Base-by-base conservation (phyloP, 805 yeast genomes). In the Scheffersomyces amazonensis region DNA sequence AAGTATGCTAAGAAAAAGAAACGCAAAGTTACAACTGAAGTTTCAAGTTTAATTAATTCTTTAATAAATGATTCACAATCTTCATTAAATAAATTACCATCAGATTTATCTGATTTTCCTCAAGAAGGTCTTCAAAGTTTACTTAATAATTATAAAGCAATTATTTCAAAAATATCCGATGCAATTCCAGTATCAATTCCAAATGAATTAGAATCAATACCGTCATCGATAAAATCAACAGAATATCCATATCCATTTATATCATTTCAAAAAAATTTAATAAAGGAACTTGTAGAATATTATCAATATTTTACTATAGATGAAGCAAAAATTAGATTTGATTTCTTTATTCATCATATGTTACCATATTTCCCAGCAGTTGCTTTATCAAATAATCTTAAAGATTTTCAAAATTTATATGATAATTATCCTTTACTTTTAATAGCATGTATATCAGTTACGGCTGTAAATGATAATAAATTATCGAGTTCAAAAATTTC, bases 291-390 rank as follows among this genome's bases (percentile, higher is more conserved):
- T 15, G 52, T 69, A 18, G 60, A 56, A 40, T 53, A 61, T 16
- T 52, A 50, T 35, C 57, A 58, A 13, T 51, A 71, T 4, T 32
- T 74, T 4, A 39, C 60, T 4, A 46, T 54, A 9, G 58, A 58
- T 4, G 72, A 67, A 23, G 62, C 73, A 2, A 50, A 52, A 19
- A 38, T 43, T 11, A 58, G 75, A 44, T 66, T 52, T 37, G 43
- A 50, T 5, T 56, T 46, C 35, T 76, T 75, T 43, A 47, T 62
- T 11, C 34, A 55, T 6, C 61, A 67, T 10, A 59, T 75, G 55
- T 48, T 71, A 12, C 59, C 67, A 10, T 73, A 58, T 49, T 76
- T 75, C 67, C 82, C 81, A 7, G 61, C 73, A 30, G 58, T 73
- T 3, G 61, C 75, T 12, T 52, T 76, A 21, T 71, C 80, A 2